Evolutionary conservation across 2,329 filamentous ascomycete species (phyloP).

Genomic region (Didymosphaeria variabile): DNA sequence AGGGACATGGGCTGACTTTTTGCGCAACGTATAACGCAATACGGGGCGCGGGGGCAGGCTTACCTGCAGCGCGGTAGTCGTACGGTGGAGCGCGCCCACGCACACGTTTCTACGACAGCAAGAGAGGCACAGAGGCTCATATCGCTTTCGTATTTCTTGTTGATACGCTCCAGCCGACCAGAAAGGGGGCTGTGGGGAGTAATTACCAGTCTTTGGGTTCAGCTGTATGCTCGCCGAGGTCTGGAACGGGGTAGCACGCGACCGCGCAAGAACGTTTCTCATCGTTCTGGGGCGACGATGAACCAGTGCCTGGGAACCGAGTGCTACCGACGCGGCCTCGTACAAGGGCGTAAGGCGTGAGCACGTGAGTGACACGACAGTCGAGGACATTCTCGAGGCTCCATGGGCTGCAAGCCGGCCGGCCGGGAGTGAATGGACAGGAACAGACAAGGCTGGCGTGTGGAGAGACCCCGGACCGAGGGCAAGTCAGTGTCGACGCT

Average conservation of each 20-base stretch:
- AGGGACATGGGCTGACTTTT: constrained; percentile 2
- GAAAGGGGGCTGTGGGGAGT: background rate
- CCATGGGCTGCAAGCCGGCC: background rate
- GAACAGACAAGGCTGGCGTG: no score
- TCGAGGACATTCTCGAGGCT: background rate
- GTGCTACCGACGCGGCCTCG: constrained; percentile 1
- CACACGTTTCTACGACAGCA: background rate
- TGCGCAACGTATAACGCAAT: background rate
- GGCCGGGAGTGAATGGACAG: no score
- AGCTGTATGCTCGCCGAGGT: background rate
- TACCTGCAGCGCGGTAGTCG: constrained; percentile 30
- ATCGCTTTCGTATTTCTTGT: background rate
- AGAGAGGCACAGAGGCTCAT: background rate
- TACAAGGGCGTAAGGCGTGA: background rate
- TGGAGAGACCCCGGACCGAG: no score
- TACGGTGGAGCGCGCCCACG: constrained; percentile 19
- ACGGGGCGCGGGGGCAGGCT: constrained; percentile 28
- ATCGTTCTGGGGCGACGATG: background rate
- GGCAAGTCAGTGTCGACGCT: no score
- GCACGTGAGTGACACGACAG: background rate
- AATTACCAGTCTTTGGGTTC: background rate
- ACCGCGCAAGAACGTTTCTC: background rate
- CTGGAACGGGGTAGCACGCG: constrained; percentile 3
- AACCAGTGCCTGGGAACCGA: constrained; percentile 13
- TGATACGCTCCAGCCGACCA: background rate